A percentile compares a stretch with the other conserved stretches of the same genome.
These are phyloP conservation scores for Evernia prunastri DNA, from an alignment of 495 filamentous ascomycete species.

Conservation along the genomic window DNA sequence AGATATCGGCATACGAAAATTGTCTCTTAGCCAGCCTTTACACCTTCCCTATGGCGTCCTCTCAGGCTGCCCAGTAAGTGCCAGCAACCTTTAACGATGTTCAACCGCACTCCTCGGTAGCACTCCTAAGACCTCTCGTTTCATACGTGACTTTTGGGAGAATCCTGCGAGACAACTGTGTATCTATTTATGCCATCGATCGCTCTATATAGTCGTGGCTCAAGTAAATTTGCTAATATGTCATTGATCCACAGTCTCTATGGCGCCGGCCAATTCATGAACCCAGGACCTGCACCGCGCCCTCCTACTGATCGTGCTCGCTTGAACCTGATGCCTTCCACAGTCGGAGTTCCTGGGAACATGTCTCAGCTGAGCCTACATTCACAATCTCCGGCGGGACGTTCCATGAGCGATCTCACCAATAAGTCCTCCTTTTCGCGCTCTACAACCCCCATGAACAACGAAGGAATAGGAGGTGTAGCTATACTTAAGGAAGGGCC, in stretches of 20 bases:
- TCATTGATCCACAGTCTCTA: conserved; percentile 45
- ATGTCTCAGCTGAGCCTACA: conserved; percentile 67
- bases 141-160: background rate
- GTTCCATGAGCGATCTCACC: conserved; percentile 37
- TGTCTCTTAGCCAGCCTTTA: background rate
- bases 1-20: background rate
- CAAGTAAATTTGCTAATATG: background rate
- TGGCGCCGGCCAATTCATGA: conserved; percentile 78
- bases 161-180: background rate
- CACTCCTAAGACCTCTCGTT: background rate
- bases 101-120: background rate
- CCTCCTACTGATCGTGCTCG: conserved; percentile 81
- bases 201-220: background rate
- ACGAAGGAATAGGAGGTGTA: conserved; percentile 54
- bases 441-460: conserved; percentile 53
- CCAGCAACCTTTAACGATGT: background rate
- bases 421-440: conserved; percentile 51
- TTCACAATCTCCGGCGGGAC: conserved; percentile 62
- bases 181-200: background rate
- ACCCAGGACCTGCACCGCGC: conserved; percentile 86
- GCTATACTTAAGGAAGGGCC: conserved; percentile 82
- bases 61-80: conserved; percentile 3
- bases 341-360: conserved; percentile 64
- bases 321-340: conserved; percentile 65
- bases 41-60: background rate